A percentile compares a stretch with the other conserved stretches of the same genome.
phyloP scores from a whole-genome alignment of 177 flowering plant genomes.

The Vitis hybrid region DNA sequence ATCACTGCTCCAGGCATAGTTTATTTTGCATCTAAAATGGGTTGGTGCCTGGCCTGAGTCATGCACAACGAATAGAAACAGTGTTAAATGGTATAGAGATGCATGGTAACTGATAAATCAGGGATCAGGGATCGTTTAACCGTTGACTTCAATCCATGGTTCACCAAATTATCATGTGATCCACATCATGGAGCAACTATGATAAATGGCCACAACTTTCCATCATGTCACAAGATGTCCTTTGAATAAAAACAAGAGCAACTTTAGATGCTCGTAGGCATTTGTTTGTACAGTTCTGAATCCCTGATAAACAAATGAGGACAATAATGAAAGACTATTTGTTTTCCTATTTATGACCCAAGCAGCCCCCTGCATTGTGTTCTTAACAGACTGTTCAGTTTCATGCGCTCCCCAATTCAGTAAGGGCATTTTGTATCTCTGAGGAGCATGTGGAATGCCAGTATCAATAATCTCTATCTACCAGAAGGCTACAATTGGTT shows the following conservation, averaged over 20 bases:
- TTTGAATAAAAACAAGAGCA: background rate
- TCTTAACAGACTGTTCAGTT: background rate
- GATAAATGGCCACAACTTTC: background rate
- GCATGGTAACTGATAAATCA: background rate
- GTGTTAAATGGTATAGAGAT: background rate
- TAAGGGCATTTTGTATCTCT: too few species aligned
- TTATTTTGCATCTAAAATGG: background rate
- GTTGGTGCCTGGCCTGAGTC: background rate
- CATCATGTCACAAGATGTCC: slow-evolving; percentile 1
- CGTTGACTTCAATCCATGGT: background rate
- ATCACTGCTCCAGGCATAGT: background rate
- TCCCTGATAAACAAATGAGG: background rate
- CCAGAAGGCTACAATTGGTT: too few species aligned
- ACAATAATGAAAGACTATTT: background rate
- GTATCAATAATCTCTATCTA: too few species aligned
- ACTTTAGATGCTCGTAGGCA: background rate
- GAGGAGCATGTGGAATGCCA: too few species aligned
- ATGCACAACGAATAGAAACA: background rate
- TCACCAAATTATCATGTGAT: background rate
- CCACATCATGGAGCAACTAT: background rate
- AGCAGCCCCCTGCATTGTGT: background rate
- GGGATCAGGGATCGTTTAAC: background rate
- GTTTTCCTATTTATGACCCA: background rate
- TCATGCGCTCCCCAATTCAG: background rate
- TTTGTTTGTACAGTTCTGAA: background rate